Percentiles rank a stretch among this genome's conserved stretches.
These are phyloP conservation scores for Plasmodium knowlesi DNA, from an alignment of 169 alveolate species.

Conservation along the genomic window DNA sequence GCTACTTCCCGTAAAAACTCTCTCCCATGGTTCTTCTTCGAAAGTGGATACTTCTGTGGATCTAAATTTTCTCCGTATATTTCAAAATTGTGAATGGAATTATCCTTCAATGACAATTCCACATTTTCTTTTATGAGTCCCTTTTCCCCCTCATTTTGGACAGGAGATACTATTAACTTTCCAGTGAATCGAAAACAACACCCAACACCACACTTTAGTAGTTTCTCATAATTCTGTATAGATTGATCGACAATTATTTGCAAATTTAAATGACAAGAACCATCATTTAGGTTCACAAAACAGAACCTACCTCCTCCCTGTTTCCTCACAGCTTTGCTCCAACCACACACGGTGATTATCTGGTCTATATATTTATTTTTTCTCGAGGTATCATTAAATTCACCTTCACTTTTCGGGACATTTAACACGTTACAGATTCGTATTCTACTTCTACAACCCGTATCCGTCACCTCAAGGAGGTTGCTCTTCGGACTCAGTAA, in stretches of 20 bases:
- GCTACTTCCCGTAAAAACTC: constrained; percentile 97
- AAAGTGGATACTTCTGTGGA: constrained; percentile 95
- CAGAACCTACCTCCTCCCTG: constrained; percentile 94
- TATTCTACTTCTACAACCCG: constrained; percentile 32
- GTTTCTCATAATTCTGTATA: constrained; percentile 86
- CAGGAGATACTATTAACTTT: constrained; percentile 93
- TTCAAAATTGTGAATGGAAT: constrained; percentile 76
- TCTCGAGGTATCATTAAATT: constrained; percentile 13
- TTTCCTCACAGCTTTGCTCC: constrained; percentile 96
- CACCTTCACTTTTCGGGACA: constrained; percentile 46
- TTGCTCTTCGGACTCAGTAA: constrained; percentile 8
- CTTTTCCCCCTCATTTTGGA: constrained; percentile 86
- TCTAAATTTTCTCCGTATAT: constrained; percentile 90
- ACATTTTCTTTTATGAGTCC: constrained; percentile 75
- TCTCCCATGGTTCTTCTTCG: constrained; percentile 93
- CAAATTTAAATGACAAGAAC: constrained; percentile 91
- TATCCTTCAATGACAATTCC: constrained; percentile 77
- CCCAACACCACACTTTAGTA: constrained; percentile 86
- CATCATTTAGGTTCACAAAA: constrained; percentile 96
- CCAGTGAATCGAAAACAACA: constrained; percentile 92
- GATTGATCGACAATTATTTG: constrained; percentile 94
- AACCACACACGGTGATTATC: constrained; percentile 92
- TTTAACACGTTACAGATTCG: constrained; percentile 45
- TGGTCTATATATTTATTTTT: constrained; percentile 78
- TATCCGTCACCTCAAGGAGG: constrained; percentile 28